These are phyloP conservation scores for Microthlaspi erraticum DNA, from an alignment of 345 rosid genomes.

Conservation along the genomic window DNA sequence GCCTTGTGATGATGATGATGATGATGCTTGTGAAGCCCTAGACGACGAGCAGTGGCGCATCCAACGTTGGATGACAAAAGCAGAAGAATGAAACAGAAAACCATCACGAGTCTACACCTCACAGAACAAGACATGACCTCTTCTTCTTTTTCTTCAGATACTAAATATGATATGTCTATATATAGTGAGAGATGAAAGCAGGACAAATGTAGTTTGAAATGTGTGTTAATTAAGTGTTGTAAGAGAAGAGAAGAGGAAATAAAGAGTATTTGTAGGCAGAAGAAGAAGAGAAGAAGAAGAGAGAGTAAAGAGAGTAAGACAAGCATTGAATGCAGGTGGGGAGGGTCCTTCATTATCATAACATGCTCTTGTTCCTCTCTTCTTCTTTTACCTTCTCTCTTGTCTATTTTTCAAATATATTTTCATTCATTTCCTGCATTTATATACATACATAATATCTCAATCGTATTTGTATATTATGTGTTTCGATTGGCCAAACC, in stretches of 20 bases:
- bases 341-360: constrained; percentile 42
- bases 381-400: constrained; percentile 15
- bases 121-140: constrained; percentile 42
- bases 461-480: constrained; percentile 16
- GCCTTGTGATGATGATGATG: constrained; percentile 39
- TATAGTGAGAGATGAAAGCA: constrained; percentile 15
- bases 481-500: constrained; percentile 40
- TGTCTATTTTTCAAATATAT: constrained; percentile 34
- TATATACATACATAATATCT: neutral
- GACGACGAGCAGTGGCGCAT: constrained; percentile 29
- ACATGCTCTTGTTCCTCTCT: constrained; percentile 47
- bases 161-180: neutral
- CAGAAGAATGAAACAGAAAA: constrained; percentile 36
- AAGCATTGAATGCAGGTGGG: constrained; percentile 47
- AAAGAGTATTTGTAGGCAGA: constrained; percentile 43
- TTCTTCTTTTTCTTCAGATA: constrained; percentile 11
- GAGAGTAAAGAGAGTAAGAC: constrained; percentile 45
- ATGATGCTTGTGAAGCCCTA: constrained; percentile 28
- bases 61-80: constrained; percentile 39
- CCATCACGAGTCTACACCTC: constrained; percentile 13
- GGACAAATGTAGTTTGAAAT: constrained; percentile 21
- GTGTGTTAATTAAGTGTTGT: constrained; percentile 5
- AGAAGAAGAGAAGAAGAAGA: constrained; percentile 4
- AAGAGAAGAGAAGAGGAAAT: constrained; percentile 34
- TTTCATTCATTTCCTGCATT: constrained; percentile 36